Evolutionary conservation across 2,329 filamentous ascomycete species (phyloP).

Genomic region (Geosmithia morbida): DNA sequence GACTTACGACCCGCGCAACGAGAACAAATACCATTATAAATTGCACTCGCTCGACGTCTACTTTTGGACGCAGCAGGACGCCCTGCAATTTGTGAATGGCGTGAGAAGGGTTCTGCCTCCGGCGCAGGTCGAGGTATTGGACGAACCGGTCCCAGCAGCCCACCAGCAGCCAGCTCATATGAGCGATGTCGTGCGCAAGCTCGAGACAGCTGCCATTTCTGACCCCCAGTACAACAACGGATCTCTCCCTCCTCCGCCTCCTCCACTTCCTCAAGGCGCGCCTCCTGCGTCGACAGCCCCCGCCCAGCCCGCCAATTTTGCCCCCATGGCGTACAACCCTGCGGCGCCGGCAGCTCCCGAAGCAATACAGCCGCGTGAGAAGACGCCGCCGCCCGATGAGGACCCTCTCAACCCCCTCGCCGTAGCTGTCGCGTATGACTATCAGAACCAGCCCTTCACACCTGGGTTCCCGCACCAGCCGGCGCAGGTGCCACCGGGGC

Average conservation of each 20-base stretch:
- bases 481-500: conserved; percentile 27
- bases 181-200: conserved; percentile 57
- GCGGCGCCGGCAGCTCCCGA: conserved; percentile 65
- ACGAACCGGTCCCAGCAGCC: conserved; percentile 43
- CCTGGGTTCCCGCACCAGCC: conserved; percentile 31
- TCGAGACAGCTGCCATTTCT: conserved; percentile 58
- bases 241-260: conserved; percentile 7
- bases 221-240: conserved; percentile 30
- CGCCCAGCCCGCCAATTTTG: conserved; percentile 29
- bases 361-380: conserved; percentile 56
- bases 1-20: conserved; percentile 55
- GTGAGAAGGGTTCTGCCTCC: conserved; percentile 49
- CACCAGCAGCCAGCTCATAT: conserved; percentile 30
- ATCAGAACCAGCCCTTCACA: conserved; percentile 36
- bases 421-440: conserved; percentile 42
- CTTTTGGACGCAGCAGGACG: conserved; percentile 64
- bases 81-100: conserved; percentile 54
- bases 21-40: conserved; percentile 67
- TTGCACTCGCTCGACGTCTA: conserved; percentile 66
- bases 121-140: conserved; percentile 45
- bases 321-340: conserved; percentile 63
- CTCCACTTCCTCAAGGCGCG: conserved; percentile 8
- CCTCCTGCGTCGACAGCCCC: conserved; percentile 3
- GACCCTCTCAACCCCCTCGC: conserved; percentile 40
- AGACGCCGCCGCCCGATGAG: conserved; percentile 65